phyloP scores from a whole-genome alignment of 768 basidiomycete species.

The Pleurotus sapidus region DNA sequence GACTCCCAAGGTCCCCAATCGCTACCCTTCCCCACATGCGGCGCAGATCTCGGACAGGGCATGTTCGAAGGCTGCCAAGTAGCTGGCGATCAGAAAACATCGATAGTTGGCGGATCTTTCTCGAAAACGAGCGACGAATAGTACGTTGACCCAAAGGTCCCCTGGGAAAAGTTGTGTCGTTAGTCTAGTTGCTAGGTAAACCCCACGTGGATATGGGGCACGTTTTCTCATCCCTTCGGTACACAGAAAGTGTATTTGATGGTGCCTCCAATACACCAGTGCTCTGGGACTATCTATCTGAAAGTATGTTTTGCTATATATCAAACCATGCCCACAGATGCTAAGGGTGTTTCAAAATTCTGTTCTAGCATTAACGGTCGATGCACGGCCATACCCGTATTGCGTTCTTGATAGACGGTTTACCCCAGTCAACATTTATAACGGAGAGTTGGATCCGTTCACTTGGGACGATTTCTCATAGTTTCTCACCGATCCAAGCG shows the following conservation, averaged over 20 bases:
- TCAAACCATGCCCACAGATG: too few species aligned
- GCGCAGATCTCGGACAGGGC: too few species aligned
- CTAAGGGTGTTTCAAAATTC: too few species aligned
- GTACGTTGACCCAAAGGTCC: not conserved
- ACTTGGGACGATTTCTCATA: not conserved
- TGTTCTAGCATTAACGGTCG: too few species aligned
- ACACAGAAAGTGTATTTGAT: not conserved
- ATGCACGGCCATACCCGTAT: too few species aligned
- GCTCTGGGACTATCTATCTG: too few species aligned
- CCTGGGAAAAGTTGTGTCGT: not conserved
- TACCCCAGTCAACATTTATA: too few species aligned
- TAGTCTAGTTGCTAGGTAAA: conserved; percentile 6
- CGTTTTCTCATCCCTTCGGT: not conserved
- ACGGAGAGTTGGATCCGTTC: not conserved
- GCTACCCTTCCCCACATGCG: too few species aligned
- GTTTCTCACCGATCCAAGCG: conserved; percentile 3
- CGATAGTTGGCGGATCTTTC: not conserved
- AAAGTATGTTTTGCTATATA: too few species aligned
- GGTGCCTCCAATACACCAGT: not conserved
- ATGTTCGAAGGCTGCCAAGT: too few species aligned
- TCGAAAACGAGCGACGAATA: not conserved
- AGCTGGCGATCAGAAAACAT: not conserved
- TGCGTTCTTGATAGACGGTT: too few species aligned
- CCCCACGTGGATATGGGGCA: conserved; percentile 4
- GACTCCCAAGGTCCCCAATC: too few species aligned